Conservation (phyloP, 306 rosid species). For the Rosa chinensis region DNA sequence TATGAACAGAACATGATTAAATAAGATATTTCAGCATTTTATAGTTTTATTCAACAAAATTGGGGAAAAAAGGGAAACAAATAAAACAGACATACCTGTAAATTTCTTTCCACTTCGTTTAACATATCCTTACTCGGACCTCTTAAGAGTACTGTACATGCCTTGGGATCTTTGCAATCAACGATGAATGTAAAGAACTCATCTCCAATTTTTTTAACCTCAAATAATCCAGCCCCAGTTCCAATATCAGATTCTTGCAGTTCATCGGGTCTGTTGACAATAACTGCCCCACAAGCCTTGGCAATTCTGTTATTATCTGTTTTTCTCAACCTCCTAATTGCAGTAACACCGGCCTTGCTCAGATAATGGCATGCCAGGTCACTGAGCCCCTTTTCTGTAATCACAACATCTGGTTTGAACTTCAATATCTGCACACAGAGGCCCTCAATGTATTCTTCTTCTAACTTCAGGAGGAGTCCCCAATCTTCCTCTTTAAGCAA, state of each 20-base stretch:
- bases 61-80: background rate
- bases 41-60: background rate
- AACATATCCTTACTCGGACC: slow-evolving; percentile 93
- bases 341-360: slow-evolving; percentile 83
- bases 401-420: slow-evolving; percentile 85
- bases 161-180: slow-evolving; percentile 91
- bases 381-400: slow-evolving; percentile 95
- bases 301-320: slow-evolving; percentile 91
- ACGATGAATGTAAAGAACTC: slow-evolving; percentile 78
- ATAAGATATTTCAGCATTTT: slow-evolving; percentile 19
- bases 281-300: slow-evolving; percentile 91
- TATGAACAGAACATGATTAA: slow-evolving; percentile 20
- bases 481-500: slow-evolving; percentile 90
- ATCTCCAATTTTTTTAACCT: slow-evolving; percentile 93
- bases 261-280: slow-evolving; percentile 93
- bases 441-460: slow-evolving; percentile 86
- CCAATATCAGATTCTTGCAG: slow-evolving; percentile 93
- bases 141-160: slow-evolving; percentile 79
- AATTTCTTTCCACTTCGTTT: slow-evolving; percentile 89
- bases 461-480: slow-evolving; percentile 79
- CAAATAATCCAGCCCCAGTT: slow-evolving; percentile 91
- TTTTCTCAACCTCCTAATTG: slow-evolving; percentile 89
- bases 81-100: slow-evolving; percentile 55
- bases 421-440: slow-evolving; percentile 82
- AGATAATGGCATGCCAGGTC: slow-evolving; percentile 94